Percentiles rank a stretch among this genome's conserved stretches.
Evolutionary conservation across 2,329 filamentous ascomycete genomes (phyloP).

Genomic region (Beauveria scarabaeidicola): DNA sequence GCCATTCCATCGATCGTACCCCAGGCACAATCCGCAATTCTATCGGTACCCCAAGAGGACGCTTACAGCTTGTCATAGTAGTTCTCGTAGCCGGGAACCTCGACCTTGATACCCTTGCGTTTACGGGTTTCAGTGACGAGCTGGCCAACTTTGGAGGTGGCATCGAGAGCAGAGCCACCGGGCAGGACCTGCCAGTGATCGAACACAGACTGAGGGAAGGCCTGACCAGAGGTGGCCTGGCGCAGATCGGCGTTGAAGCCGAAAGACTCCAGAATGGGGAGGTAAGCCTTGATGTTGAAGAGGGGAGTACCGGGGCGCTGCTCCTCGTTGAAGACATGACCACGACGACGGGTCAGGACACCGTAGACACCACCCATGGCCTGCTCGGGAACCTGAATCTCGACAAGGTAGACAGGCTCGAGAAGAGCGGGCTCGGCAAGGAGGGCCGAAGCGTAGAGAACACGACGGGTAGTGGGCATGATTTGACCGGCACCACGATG

Average conservation of each 20-base stretch:
- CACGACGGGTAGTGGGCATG: constrained; percentile 96
- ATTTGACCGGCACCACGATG: constrained; percentile 99
- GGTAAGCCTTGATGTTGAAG: constrained; percentile 98
- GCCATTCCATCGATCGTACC: constrained; percentile 34
- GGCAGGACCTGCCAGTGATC: constrained; percentile 97
- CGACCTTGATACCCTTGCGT: constrained; percentile 98
- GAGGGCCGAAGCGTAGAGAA: constrained; percentile 86
- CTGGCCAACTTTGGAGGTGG: constrained; percentile 70
- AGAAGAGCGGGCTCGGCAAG: constrained; percentile 85
- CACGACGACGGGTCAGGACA: constrained; percentile 94
- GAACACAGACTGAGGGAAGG: constrained; percentile 98
- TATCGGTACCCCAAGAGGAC: constrained; percentile 34
- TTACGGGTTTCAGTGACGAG: constrained; percentile 88
- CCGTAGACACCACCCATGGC: constrained; percentile 99
- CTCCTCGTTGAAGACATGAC: constrained; percentile 98
- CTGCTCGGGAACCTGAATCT: constrained; percentile 97
- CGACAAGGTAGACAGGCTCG: constrained; percentile 97
- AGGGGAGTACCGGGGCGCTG: constrained; percentile 97
- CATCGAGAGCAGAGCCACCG: constrained; percentile 85
- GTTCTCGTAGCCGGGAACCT: constrained; percentile 89
- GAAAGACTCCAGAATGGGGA: constrained; percentile 95
- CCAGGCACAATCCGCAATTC: constrained; percentile 37
- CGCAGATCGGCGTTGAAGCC: constrained; percentile 98
- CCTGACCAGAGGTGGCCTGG: constrained; percentile 87
- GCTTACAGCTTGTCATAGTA: constrained; percentile 99